Evolutionary conservation across 2,329 filamentous ascomycete species (phyloP).

Genomic region (Orbilia quercus): DNA sequence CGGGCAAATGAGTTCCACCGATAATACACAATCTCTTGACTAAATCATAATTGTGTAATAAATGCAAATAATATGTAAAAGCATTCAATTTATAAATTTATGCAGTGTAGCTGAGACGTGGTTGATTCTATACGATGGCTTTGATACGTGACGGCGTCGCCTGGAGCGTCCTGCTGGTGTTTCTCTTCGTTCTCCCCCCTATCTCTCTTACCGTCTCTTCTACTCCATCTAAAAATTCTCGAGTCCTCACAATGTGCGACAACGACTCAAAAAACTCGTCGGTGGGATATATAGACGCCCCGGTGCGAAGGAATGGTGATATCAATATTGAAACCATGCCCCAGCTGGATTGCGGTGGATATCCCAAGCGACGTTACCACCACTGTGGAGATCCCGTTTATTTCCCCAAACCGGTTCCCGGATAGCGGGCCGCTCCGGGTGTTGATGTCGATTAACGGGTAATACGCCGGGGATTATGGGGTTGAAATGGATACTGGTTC

Average conservation of each 20-base stretch:
- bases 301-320: not conserved
- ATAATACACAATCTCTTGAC: too few relatives aligned
- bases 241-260: not conserved
- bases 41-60: too few relatives aligned
- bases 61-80: conserved; percentile 1
- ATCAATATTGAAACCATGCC: conserved; percentile 4
- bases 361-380: conserved; percentile 13
- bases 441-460: conserved; percentile 48
- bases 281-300: not conserved
- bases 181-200: not conserved
- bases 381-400: conserved; percentile 36
- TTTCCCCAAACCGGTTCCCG: conserved; percentile 27
- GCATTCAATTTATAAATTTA: too few relatives aligned
- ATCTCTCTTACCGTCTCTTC: not conserved
- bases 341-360: conserved; percentile 28
- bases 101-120: too few relatives aligned
- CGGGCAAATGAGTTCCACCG: too few relatives aligned
- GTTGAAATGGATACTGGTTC: conserved; percentile 52
- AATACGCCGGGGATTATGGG: conserved; percentile 21
- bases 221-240: not conserved
- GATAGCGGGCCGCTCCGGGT: conserved; percentile 23
- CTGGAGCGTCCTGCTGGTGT: not conserved
- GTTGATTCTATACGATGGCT: not conserved
- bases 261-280: not conserved
- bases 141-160: not conserved